Percentiles rank a stretch among this genome's conserved stretches.
Conservation (phyloP, 768 basidiomycete genomes). For the Lactifluus pinguis region DNA sequence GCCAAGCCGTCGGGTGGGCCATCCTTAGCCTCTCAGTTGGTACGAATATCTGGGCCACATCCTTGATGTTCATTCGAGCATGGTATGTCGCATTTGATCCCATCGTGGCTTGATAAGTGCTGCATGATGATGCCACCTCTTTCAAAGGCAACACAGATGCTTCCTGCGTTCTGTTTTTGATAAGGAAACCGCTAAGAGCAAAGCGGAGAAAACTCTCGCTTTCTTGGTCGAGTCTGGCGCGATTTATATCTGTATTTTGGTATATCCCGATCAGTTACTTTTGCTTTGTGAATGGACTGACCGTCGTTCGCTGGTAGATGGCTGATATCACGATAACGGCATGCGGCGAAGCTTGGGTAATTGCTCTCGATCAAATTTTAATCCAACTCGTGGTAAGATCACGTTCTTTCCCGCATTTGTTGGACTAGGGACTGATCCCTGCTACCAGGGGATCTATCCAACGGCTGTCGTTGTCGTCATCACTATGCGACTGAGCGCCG, state of each 20-base stretch:
- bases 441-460: constrained; percentile 5
- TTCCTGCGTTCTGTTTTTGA: neutral
- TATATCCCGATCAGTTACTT: neutral
- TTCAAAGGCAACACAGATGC: neutral
- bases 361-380: neutral
- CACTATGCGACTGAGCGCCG: constrained; percentile 5
- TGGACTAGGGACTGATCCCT: neutral
- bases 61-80: constrained; percentile 3
- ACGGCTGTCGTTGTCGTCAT: constrained; percentile 4
- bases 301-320: neutral
- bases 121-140: neutral
- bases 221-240: constrained; percentile 7
- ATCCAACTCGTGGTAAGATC: constrained; percentile 11
- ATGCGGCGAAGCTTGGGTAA: too few relatives aligned
- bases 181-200: neutral
- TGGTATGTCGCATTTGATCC: constrained; percentile 1
- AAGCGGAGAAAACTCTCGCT: neutral
- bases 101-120: neutral
- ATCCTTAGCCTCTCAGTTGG: neutral
- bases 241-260: constrained; percentile 6
- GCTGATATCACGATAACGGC: neutral
- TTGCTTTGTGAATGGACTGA: neutral
- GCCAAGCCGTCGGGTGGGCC: neutral
- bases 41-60: constrained; percentile 12
- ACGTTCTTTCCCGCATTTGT: neutral